These are phyloP conservation scores for Chrysanthemum makinoi DNA, from an alignment of 129 eudicot species.

Conservation along the genomic window DNA sequence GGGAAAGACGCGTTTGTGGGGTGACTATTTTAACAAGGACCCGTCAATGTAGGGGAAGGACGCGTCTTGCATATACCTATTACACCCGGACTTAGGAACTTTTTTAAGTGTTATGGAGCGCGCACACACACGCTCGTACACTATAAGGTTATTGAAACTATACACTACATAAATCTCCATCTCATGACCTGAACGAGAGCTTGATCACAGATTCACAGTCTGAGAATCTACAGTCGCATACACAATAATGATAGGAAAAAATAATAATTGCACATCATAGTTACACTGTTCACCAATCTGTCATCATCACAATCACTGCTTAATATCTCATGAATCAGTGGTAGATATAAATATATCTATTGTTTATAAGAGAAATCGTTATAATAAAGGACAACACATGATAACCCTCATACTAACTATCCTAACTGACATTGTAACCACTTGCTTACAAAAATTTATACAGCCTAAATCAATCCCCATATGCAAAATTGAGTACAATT, in stretches of 20 bases:
- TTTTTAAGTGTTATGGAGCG: no score
- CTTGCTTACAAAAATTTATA: slow-evolving; percentile 17
- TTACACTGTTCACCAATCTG: neutral
- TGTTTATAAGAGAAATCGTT: neutral
- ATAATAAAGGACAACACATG: neutral
- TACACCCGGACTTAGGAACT: no score
- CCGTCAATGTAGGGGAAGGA: no score
- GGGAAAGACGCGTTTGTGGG: no score
- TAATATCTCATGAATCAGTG: slow-evolving; percentile 6
- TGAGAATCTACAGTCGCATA: neutral
- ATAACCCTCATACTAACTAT: slow-evolving; percentile 9
- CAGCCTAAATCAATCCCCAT: slow-evolving; percentile 21
- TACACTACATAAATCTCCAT: no score
- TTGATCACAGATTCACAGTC: neutral
- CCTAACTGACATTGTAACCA: slow-evolving; percentile 11
- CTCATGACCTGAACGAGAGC: neutral
- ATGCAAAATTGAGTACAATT: neutral
- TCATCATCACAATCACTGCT: neutral
- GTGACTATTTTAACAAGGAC: no score
- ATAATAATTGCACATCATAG: neutral
- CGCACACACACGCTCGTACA: no score
- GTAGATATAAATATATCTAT: neutral
- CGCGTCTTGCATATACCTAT: no score
- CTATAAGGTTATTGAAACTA: no score
- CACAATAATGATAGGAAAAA: neutral